Base-by-base conservation (phyloP, 164 flowering plant species). In the Amborella trichopoda region DNA sequence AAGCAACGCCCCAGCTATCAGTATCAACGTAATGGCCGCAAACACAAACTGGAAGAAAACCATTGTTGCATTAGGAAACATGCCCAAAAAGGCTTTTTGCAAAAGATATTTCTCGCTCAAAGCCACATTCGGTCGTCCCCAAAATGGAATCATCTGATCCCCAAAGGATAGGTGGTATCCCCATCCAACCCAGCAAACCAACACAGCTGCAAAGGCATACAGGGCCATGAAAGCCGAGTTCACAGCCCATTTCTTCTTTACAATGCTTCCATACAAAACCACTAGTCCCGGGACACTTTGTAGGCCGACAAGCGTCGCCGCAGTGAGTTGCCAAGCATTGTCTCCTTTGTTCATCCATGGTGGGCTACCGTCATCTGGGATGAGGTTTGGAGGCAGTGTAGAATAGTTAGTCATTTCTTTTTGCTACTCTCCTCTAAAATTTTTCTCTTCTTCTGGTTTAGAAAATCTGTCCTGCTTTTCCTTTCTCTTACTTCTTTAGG, bases 41-140 rank as follows among this genome's bases (percentile, higher is more conserved):
- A 76, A 79, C 10, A 70, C 77, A 45, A 70, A 74, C 63, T 79
- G 82, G 37, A 79, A 79, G 39, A 63, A 76, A 9, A 76, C 50
- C 82, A 79, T 76, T 0, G 82, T 74, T 0, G 87, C 80, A 22
- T 49, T 65, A 0, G 80, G 87, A 19, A 80, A 66, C 20, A 43
- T 10, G 21, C 55, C 73, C 50, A 12, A 3, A 0, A 56, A 75
- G 54, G 13, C n/a, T n/a, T n/a, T n/a, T 67, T 18, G 11, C 4
- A 76, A 40, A 1, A 80, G 63, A 19, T 26, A 68, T 20, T 57
- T 27, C 23, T 71, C 59, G 45, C 60, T 63, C 19, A 79, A 41
- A 3, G 81, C 62, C 1, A 65, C 41, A 9, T 44, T 59, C 0
- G 77, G 75, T 25, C 16, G 36, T 3, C 82, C 82, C 26, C 65